Evolutionary conservation across 2,329 filamentous ascomycete genomes (phyloP).

Genomic region (Penicillium sp.): DNA sequence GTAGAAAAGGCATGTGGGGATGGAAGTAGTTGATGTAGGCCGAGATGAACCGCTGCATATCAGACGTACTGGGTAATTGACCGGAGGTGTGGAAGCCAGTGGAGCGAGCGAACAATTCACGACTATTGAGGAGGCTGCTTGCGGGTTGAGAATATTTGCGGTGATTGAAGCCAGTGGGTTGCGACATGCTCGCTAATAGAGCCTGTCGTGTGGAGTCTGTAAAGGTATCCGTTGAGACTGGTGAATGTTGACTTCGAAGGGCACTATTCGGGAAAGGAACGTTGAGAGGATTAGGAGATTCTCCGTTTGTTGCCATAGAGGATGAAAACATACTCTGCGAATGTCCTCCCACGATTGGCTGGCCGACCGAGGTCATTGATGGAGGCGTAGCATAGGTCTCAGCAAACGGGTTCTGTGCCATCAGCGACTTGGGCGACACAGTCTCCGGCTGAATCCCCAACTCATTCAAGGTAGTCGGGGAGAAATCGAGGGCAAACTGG

Average conservation of each 20-base stretch:
- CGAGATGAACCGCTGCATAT: conserved; percentile 85
- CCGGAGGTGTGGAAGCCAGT: conserved; percentile 43
- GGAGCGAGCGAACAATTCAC: conserved; percentile 37
- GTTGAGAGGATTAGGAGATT: conserved; percentile 48
- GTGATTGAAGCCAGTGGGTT: conserved; percentile 56
- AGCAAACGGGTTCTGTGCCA: conserved; percentile 64
- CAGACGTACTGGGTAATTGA: conserved; percentile 72
- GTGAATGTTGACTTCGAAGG: conserved; percentile 58
- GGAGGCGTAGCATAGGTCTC: conserved; percentile 78
- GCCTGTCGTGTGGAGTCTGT: conserved; percentile 65
- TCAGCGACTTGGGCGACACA: conserved; percentile 71
- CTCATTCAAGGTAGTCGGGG: conserved; percentile 71
- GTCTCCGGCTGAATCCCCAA: conserved; percentile 67
- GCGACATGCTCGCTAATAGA: conserved; percentile 59
- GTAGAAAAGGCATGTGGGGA: conserved; percentile 90
- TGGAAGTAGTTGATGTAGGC: conserved; percentile 92
- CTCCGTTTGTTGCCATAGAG: conserved; percentile 44
- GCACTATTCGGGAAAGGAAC: conserved; percentile 58
- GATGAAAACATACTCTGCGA: conserved; percentile 52
- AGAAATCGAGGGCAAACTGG: conserved; percentile 72
- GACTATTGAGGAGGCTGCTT: conserved; percentile 48
- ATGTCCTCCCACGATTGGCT: conserved; percentile 65
- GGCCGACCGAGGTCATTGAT: conserved; percentile 70
- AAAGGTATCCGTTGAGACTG: conserved; percentile 63
- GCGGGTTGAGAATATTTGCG: conserved; percentile 60